Percentiles rank a stretch among this genome's conserved stretches.
phyloP scores from a whole-genome alignment of 139 green algal genomes.

The Chlamydomonas sphaeroides region DNA sequence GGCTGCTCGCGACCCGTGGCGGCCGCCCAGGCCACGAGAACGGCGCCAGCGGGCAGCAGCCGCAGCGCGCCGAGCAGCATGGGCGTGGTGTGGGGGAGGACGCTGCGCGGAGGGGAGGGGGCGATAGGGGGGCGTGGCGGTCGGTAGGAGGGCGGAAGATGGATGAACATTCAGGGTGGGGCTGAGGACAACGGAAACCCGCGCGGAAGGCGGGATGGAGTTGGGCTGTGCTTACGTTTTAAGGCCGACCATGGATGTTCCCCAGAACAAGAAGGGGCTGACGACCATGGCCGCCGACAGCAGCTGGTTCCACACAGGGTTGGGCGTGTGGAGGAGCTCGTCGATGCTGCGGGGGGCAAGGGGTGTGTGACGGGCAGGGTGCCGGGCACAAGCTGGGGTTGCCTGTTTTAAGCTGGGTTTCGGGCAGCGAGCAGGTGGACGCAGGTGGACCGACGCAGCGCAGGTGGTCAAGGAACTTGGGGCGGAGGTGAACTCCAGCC shows the following conservation, averaged over 20 bases:
- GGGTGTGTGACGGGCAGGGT: no score
- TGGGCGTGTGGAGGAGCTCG: background rate
- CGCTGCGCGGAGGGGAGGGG: slow-evolving; percentile 8
- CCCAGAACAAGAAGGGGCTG: slow-evolving; percentile 98
- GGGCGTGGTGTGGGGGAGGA: slow-evolving; percentile 77
- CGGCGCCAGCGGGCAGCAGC: slow-evolving; percentile 88
- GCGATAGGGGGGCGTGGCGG: background rate
- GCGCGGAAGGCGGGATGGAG: background rate
- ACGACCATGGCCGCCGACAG: slow-evolving; percentile 73
- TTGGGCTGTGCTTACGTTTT: slow-evolving; percentile 54
- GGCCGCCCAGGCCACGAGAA: slow-evolving; percentile 86
- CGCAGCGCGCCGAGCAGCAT: slow-evolving; percentile 89
- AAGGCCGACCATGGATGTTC: slow-evolving; percentile 95
- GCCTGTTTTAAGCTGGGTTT: no score
- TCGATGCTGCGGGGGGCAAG: background rate
- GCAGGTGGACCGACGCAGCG: no score
- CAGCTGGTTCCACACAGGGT: slow-evolving; percentile 27
- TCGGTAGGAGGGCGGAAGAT: background rate
- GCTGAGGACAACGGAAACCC: background rate
- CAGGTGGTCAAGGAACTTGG: no score
- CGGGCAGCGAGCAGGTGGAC: no score
- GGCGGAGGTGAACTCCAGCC: no score
- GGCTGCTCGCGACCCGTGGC: slow-evolving; percentile 74
- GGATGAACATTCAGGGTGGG: background rate
- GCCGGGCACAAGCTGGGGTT: no score